These are phyloP conservation scores for Ogataea ramenticola DNA, from an alignment of 805 yeast genomes.

Conservation along the genomic window DNA sequence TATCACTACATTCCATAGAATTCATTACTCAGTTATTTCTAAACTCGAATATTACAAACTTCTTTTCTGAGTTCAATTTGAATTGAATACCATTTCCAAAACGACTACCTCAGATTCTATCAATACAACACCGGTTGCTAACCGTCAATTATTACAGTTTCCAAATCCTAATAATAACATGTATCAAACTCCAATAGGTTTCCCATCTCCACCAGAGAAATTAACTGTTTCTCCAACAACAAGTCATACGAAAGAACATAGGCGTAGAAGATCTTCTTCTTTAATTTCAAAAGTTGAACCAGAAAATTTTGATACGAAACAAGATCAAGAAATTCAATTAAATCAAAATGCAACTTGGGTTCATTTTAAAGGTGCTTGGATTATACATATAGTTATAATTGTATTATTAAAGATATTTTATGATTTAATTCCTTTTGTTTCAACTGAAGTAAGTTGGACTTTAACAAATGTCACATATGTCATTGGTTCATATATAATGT, in stretches of 20 bases:
- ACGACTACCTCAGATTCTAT: background rate
- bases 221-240: constrained; percentile 27
- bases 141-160: too few relatives aligned
- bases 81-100: too few relatives aligned
- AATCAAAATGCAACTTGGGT: constrained; percentile 97
- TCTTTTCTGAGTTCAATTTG: too few relatives aligned
- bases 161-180: constrained; percentile 1
- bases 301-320: constrained; percentile 84
- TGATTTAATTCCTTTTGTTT: constrained; percentile 74
- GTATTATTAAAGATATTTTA: constrained; percentile 65
- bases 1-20: too few relatives aligned
- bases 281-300: constrained; percentile 89
- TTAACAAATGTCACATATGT: constrained; percentile 86
- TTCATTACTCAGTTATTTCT: too few relatives aligned
- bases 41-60: too few relatives aligned
- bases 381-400: constrained; percentile 81
- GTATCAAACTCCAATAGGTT: constrained; percentile 21
- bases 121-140: too few relatives aligned
- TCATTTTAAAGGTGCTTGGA: constrained; percentile 94
- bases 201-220: constrained; percentile 27
- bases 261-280: constrained; percentile 74
- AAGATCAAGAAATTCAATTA: constrained; percentile 83
- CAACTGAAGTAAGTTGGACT: constrained; percentile 87
- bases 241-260: constrained; percentile 26
- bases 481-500: constrained; percentile 90